Conservation (phyloP, 2,329 filamentous ascomycete species). For the Bipolaris sorokiniana region DNA sequence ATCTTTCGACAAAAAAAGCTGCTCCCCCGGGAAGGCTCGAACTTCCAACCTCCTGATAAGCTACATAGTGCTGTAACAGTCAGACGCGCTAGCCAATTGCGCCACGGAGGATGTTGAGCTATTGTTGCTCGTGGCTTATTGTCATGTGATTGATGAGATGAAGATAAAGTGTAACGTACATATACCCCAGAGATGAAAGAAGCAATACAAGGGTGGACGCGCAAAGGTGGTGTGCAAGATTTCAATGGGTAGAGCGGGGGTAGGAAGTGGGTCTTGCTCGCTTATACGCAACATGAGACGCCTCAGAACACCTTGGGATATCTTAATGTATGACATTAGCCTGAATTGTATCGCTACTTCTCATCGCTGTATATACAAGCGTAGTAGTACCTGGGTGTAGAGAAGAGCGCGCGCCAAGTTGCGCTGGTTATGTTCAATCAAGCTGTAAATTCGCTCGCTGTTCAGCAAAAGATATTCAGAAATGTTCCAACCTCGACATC, state of each 20-base stretch:
- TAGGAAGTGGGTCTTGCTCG: conserved; percentile 15
- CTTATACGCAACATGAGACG: conserved; percentile 4
- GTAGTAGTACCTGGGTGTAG: neutral
- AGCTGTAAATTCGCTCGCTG: conserved; percentile 8
- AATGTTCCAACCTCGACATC: neutral
- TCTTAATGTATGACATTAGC: neutral
- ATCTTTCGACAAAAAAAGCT: conserved; percentile 14
- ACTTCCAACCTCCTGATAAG: conserved; percentile 43
- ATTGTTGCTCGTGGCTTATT: conserved; percentile 21
- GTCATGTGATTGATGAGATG: conserved; percentile 23
- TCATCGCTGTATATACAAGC: neutral
- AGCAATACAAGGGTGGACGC: neutral
- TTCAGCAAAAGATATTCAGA: conserved; percentile 9
- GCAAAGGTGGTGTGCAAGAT: neutral
- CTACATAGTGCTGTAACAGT: conserved; percentile 56
- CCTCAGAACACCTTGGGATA: neutral
- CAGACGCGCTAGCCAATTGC: conserved; percentile 66
- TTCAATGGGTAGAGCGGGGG: neutral
- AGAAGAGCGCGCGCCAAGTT: neutral
- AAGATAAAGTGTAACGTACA: neutral
- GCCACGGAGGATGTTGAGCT: conserved; percentile 48
- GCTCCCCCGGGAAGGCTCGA: conserved; percentile 44
- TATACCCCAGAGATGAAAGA: neutral
- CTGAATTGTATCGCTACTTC: neutral
- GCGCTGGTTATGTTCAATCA: neutral